These are phyloP conservation scores for Coemansia pectinata DNA, from an alignment of 192 early-diverging fungal genomes.

Conservation along the genomic window DNA sequence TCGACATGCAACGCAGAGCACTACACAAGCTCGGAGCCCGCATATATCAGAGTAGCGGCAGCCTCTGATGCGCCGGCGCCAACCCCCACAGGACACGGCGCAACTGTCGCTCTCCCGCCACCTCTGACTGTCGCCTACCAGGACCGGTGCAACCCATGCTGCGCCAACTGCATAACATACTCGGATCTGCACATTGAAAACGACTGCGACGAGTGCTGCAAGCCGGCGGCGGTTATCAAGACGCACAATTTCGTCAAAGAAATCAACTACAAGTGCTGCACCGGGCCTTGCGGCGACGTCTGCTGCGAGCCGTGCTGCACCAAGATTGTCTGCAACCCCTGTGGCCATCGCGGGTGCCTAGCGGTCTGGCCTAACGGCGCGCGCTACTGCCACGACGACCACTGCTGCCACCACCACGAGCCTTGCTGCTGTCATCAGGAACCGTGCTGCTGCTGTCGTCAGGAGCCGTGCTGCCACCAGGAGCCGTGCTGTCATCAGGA, in stretches of 20 bases:
- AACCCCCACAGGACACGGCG: conserved; percentile 10
- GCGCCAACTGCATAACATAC: conserved; percentile 52
- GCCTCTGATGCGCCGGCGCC: conserved; percentile 9
- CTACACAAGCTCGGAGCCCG: conserved; percentile 21
- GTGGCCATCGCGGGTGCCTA: conserved; percentile 29
- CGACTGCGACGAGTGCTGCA: conserved; percentile 52
- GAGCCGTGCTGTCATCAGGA: not conserved
- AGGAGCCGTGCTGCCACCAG: not conserved
- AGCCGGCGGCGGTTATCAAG: conserved; percentile 54
- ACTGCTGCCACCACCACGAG: conserved; percentile 15
- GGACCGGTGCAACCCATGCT: conserved; percentile 52
- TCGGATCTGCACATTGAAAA: conserved; percentile 48
- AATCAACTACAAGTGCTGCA: conserved; percentile 57
- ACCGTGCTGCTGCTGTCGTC: not conserved
- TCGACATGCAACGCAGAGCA: conserved; percentile 17
- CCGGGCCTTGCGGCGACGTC: conserved; percentile 50
- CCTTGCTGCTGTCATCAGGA: conserved; percentile 8
- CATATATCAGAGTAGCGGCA: conserved; percentile 4
- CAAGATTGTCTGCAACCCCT: conserved; percentile 51
- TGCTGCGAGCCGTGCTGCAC: conserved; percentile 54
- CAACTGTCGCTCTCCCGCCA: conserved; percentile 38
- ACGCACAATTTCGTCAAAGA: conserved; percentile 54
- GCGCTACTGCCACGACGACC: conserved; percentile 24
- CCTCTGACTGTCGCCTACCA: conserved; percentile 52
- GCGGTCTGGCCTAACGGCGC: conserved; percentile 41